These are phyloP conservation scores for Cutaneotrichosporon sp. DNA, from an alignment of 1,284 basidiomycete species.

Conservation along the genomic window DNA sequence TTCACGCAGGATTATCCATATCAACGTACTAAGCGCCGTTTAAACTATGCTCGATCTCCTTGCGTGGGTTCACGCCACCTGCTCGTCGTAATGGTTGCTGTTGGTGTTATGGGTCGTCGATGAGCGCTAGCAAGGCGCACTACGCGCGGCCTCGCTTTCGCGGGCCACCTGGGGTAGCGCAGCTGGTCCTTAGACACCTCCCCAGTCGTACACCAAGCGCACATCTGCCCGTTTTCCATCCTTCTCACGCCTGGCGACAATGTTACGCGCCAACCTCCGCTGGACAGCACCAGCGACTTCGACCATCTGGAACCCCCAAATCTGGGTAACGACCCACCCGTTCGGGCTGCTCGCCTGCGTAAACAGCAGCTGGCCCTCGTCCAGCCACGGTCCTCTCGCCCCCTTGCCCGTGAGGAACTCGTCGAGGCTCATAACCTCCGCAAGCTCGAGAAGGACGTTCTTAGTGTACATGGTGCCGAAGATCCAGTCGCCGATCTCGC, in stretches of 20 bases:
- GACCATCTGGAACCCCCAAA: slow-evolving; percentile 11
- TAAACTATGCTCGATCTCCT: too few relatives aligned
- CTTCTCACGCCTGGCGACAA: slow-evolving; percentile 4
- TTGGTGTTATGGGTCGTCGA: too few relatives aligned
- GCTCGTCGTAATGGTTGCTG: too few relatives aligned
- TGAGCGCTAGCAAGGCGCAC: too few relatives aligned
- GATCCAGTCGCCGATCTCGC: slow-evolving; percentile 7
- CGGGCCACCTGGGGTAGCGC: too few relatives aligned
- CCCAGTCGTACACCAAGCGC: slow-evolving; percentile 9
- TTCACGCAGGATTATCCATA: too few relatives aligned
- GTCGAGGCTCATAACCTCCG: slow-evolving; percentile 3
- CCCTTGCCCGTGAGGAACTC: slow-evolving; percentile 6
- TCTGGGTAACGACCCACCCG: slow-evolving; percentile 8
- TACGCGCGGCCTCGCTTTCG: too few relatives aligned
- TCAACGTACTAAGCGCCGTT: too few relatives aligned
- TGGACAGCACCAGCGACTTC: background rate
- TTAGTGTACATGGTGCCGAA: slow-evolving; percentile 5
- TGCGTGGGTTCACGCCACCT: too few relatives aligned
- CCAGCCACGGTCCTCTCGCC: slow-evolving; percentile 3
- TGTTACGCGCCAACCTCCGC: slow-evolving; percentile 8
- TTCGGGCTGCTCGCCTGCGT: background rate
- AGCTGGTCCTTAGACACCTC: background rate
- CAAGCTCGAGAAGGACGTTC: background rate
- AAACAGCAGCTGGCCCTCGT: slow-evolving; percentile 2
- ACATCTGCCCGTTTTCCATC: background rate